Evolutionary conservation across 2,329 filamentous ascomycete genomes (phyloP).

Genomic region (Pyrenophora teres): DNA sequence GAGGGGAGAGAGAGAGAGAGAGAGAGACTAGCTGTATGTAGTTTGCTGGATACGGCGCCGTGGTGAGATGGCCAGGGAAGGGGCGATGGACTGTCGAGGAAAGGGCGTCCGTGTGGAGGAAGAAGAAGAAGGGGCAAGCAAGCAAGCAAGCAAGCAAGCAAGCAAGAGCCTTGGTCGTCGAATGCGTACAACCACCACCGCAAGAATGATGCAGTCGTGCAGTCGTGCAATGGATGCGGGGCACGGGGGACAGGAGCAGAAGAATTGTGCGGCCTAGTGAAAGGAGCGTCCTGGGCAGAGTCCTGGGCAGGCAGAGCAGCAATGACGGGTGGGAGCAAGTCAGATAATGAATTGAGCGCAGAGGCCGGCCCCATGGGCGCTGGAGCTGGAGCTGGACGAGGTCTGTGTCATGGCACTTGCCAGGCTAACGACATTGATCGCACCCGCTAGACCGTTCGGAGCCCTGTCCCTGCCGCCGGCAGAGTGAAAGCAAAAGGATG

Average conservation of each 20-base stretch:
- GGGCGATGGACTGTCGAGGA: conserved; percentile 10
- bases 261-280: conserved; percentile 12
- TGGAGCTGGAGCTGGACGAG: conserved; percentile 16
- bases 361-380: conserved; percentile 16
- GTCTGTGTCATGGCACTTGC: conserved; percentile 26
- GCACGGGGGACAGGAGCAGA: conserved; percentile 2
- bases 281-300: conserved; percentile 6
- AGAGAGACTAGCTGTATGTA: too few relatives aligned
- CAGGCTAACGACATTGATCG: conserved; percentile 13
- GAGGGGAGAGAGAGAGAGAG: background rate
- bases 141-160: too few relatives aligned
- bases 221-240: too few relatives aligned
- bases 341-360: conserved; percentile 16
- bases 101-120: background rate
- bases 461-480: conserved; percentile 11
- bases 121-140: background rate
- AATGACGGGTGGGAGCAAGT: conserved; percentile 6
- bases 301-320: conserved; percentile 3
- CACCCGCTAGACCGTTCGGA: conserved; percentile 18
- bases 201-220: too few relatives aligned
- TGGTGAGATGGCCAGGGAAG: conserved; percentile 12
- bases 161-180: background rate
- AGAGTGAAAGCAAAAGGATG: background rate
- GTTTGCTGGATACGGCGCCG: background rate
- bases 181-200: background rate